Evolutionary conservation across 2,329 filamentous ascomycete genomes (phyloP), one percentile per base, ranked within the genome.

Genomic region (Metarhizium guizhouense): DNA sequence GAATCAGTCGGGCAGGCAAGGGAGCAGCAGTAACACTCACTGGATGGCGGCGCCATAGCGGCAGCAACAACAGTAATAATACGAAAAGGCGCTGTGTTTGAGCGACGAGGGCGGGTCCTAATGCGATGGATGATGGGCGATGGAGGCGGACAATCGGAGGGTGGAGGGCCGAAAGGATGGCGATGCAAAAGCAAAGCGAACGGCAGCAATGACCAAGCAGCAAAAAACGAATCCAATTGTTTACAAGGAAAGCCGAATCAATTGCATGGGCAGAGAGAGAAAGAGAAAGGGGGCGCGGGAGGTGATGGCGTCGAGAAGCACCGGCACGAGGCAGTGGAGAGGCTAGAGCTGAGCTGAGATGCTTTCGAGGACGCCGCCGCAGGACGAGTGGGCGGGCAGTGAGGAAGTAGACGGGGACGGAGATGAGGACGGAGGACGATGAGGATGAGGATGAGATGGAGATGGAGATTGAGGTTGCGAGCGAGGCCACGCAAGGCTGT

Each of bases 21-120:
- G 56, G 25, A 52, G 38, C 29, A 25, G 14, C 6, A 25, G 47
- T 30, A 30, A 32, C 7, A 63, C 64, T 65, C 56, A 67, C 65
- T 57, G 55, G 65, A 63, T 56, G 65, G 63, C 54, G 65, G 65
- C 57, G 63, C 65, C 65, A 67, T 67, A 53, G 49, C 20, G 49
- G 32, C 45, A 30, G 14, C 20, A 14, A 29, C 11, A 30, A n/a
- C 30, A 48, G 6, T 14, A 5, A 18, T 7, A 25, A 20, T 40
- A 16, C 13, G 5, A 30, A 47, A 47, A 47, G 43, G 43, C 43
- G 18, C 43, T 48, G 20, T 32, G 6, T 30, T 25, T 47, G 43
- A 47, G 25, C 45, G 30, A 30, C 5, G 7, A 30, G 7, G 20
- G 45, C 45, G 45, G 25, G 45, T 48, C 10, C 11, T 3, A 30